Evolutionary conservation across 805 yeast genomes (phyloP).

Genomic region (Saturnispora besseyi): DNA sequence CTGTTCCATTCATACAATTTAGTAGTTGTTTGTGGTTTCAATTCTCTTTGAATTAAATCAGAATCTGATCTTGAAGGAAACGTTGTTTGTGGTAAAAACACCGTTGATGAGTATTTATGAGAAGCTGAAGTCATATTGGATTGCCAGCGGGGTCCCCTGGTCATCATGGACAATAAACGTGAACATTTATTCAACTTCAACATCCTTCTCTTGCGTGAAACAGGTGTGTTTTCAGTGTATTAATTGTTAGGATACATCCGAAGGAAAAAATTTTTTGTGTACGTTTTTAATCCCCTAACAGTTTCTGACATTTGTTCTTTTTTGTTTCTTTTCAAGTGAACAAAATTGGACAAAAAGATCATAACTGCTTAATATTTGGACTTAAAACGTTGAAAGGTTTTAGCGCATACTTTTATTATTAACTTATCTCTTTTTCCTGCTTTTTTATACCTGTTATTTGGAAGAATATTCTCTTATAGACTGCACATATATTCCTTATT

Average conservation of each 20-base stretch:
- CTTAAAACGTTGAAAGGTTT: too few species aligned
- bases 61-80: slow-evolving; percentile 55
- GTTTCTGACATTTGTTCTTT: too few species aligned
- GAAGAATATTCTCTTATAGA: too few species aligned
- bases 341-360: too few species aligned
- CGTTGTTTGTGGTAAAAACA: slow-evolving; percentile 50
- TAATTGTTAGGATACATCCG: too few species aligned
- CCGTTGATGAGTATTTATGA: slow-evolving; percentile 21
- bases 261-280: neutral
- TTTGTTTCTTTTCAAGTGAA: too few species aligned
- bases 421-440: too few species aligned
- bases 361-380: too few species aligned
- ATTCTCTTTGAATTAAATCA: slow-evolving; percentile 32
- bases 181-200: neutral
- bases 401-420: too few species aligned
- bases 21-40: slow-evolving; percentile 46
- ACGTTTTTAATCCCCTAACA: too few species aligned
- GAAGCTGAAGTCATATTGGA: slow-evolving; percentile 5
- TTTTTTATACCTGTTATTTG: too few species aligned
- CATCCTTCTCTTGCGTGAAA: neutral
- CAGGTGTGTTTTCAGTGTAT: neutral
- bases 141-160: neutral
- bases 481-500: neutral
- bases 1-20: slow-evolving; percentile 60
- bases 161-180: neutral